Base-by-base conservation (phyloP, 495 filamentous ascomycete genomes). In the Bryoglossum gracile region DNA sequence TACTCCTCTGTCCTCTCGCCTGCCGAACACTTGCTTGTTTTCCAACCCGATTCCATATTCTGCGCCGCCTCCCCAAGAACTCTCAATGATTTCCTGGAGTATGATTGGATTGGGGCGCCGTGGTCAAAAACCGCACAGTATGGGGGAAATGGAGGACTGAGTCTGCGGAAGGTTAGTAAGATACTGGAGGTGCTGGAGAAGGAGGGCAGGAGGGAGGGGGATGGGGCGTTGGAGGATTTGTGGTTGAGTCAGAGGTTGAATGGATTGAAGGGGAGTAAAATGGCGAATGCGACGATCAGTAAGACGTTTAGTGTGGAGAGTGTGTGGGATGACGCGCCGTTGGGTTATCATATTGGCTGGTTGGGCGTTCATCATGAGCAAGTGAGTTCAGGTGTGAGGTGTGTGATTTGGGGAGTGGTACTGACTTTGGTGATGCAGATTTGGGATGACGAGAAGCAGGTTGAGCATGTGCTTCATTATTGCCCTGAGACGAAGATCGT, bases 261-360 rank as follows among this genome's bases (percentile, higher is more conserved):
- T 11, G 9, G 18, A 0, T 18, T 53, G 3, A 1, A 16, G 4
- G 45, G 45, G 6, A 38, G 33, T 19, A 48, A 43, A 11, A 56
- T 57, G 42, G 26, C 57, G 21, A 51, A 50, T n/a, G 46, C 54
- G 11, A 43, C 16, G 16, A 39, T 54, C 4, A 54, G 47, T 18
- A 57, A 53, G 21, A 46, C 34, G 5, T 57, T 60, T 25, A 55
- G 50, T 42, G 58, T 61, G 3, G 58, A 61, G 37, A 57, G 54
- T 43, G 51, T 61, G 16, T 61, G 51, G 50, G 50, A 52, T 40
- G 54, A 57, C 10, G 21, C 17, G 17, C 58, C 58, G 13, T 32
- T 57, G 13, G 58, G 58, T 10, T 61, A 61, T 48, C 58, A 61
- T 42, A 19, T 61, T 42, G 46, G 58, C 4, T 53, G 58, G 54